Evolutionary conservation across 345 rosid genomes (phyloP).

Genomic region (Clarkia xantiana): DNA sequence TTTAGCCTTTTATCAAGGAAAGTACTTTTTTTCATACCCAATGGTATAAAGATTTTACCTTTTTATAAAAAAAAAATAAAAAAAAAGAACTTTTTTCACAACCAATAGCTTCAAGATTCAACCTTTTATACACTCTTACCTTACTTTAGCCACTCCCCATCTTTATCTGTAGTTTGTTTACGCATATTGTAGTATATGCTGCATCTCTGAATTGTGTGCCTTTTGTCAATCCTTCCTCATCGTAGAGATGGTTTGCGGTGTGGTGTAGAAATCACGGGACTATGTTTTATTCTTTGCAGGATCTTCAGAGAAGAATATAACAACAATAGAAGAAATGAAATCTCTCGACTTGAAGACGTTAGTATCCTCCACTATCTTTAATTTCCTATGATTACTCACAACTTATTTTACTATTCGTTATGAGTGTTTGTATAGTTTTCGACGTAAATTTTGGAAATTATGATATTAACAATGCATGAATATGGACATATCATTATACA

Average conservation of each 20-base stretch:
- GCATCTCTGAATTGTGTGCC: neutral
- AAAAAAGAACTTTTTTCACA: too few species aligned
- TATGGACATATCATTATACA: neutral
- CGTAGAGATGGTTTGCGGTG: neutral
- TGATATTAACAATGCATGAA: neutral
- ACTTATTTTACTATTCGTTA: neutral
- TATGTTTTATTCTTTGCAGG: neutral
- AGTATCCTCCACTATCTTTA: slow-evolving; percentile 1
- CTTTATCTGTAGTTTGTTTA: too few species aligned
- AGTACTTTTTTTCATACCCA: too few species aligned
- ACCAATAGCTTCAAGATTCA: too few species aligned
- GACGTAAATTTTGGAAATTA: neutral
- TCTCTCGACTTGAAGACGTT: slow-evolving; percentile 7
- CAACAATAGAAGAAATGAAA: slow-evolving; percentile 2
- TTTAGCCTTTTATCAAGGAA: too few species aligned
- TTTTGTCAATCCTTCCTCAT: neutral
- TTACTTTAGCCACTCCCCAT: too few species aligned
- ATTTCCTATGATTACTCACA: neutral
- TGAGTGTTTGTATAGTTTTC: neutral
- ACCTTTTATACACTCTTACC: too few species aligned
- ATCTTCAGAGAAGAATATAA: neutral
- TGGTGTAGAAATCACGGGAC: neutral
- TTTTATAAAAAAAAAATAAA: too few species aligned
- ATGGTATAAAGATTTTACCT: too few species aligned
- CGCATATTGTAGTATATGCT: too few species aligned